Conservation (phyloP, 352 stramenopile genomes). For the Phytophthora kernoviae region DNA sequence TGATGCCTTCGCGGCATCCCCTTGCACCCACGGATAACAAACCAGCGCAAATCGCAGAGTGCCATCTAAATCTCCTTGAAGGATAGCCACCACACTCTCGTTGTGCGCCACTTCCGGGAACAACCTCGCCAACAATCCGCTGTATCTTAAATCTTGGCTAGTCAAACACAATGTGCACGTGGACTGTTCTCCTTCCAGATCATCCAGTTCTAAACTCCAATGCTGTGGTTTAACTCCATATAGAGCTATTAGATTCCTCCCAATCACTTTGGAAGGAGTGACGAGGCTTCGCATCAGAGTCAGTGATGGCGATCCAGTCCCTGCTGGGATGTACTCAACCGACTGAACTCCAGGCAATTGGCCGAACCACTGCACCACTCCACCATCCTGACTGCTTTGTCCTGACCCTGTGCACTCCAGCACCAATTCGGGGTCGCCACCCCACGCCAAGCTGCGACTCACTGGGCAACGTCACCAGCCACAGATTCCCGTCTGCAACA, state of each 20-base stretch:
- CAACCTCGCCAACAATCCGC: slow-evolving; percentile 32
- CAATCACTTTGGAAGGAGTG: slow-evolving; percentile 55
- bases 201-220: slow-evolving; percentile 40
- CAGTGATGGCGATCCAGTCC: slow-evolving; percentile 15
- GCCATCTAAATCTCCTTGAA: slow-evolving; percentile 69
- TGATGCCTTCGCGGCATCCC: slow-evolving; percentile 12
- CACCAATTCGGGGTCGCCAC: slow-evolving; percentile 16
- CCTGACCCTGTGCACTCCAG: slow-evolving; percentile 11
- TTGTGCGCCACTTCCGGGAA: slow-evolving; percentile 18
- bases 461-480: slow-evolving; percentile 46
- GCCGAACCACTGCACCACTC: slow-evolving; percentile 20
- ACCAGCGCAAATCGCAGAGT: slow-evolving; percentile 45
- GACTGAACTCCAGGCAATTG: slow-evolving; percentile 51
- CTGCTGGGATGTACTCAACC: slow-evolving; percentile 22
- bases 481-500: slow-evolving; percentile 47
- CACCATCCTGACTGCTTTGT: neutral
- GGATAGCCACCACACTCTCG: slow-evolving; percentile 26
- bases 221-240: slow-evolving; percentile 6
- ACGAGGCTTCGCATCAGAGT: slow-evolving; percentile 57
- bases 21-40: slow-evolving; percentile 6
- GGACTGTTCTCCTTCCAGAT: slow-evolving; percentile 71
- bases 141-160: slow-evolving; percentile 11
- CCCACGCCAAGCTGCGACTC: slow-evolving; percentile 3
- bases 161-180: slow-evolving; percentile 40
- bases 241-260: slow-evolving; percentile 4